Evolutionary conservation across 768 basidiomycete species (phyloP).

Genomic region (Panaeolus cyanescens): DNA sequence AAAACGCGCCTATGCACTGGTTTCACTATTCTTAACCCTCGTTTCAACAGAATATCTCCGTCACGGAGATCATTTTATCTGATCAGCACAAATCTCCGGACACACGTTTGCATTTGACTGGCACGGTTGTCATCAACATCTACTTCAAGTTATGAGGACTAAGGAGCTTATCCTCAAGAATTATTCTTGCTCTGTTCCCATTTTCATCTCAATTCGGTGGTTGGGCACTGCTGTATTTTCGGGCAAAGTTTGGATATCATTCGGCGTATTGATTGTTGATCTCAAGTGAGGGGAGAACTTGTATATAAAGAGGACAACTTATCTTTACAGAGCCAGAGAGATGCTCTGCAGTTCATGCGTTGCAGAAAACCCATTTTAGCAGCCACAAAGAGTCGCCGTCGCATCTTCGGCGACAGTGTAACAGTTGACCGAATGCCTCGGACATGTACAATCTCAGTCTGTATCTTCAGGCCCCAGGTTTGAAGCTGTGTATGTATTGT

Average conservation of each 20-base stretch:
- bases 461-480: no score
- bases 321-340: no score
- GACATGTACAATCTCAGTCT: no score
- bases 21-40: neutral
- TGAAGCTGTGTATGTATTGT: no score
- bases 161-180: no score
- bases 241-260: neutral
- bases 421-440: no score
- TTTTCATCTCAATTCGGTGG: neutral
- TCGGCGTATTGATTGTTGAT: neutral
- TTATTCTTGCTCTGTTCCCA: neutral
- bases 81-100: neutral
- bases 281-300: no score
- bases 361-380: neutral
- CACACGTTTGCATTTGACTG: neutral
- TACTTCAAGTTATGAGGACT: neutral
- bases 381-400: neutral
- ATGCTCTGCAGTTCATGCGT: neutral
- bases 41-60: neutral
- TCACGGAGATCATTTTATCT: neutral
- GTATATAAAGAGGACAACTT: no score
- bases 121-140: neutral
- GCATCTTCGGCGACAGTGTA: no score
- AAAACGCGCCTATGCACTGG: neutral
- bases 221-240: neutral